A percentile compares a stretch with the other conserved stretches of the same genome.
Conservation (phyloP, 768 basidiomycete genomes). For the Leccinum variicolor region DNA sequence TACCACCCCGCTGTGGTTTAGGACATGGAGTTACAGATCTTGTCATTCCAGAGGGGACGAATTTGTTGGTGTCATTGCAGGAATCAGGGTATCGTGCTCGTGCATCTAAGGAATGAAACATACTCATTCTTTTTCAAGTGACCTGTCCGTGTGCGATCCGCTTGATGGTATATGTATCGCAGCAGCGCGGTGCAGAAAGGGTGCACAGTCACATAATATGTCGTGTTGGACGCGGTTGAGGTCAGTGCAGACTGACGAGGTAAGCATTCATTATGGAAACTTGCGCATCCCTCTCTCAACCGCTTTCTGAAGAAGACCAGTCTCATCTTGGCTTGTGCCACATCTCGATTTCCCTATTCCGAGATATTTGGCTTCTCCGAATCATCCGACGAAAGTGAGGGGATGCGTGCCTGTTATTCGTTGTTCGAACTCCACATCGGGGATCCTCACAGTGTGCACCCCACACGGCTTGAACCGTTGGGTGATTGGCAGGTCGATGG, state of each 20-base stretch:
- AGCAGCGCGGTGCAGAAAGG: constrained; percentile 11
- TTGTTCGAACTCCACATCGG: constrained; percentile 27
- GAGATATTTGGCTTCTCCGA: constrained; percentile 22
- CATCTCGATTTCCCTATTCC: constrained; percentile 21
- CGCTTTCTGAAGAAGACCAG: constrained; percentile 9
- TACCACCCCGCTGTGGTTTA: constrained; percentile 44
- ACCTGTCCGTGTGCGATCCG: constrained; percentile 50
- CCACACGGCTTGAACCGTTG: constrained; percentile 39
- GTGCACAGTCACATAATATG: constrained; percentile 1
- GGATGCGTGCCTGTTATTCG: constrained; percentile 13
- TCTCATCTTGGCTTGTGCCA: constrained; percentile 47
- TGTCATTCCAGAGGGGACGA: constrained; percentile 39
- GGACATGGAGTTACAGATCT: constrained; percentile 46
- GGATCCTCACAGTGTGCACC: constrained; percentile 14
- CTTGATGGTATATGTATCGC: constrained; percentile 47
- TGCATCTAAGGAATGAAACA: not conserved
- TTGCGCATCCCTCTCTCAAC: not conserved
- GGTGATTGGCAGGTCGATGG: constrained; percentile 57
- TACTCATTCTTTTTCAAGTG: constrained; percentile 33
- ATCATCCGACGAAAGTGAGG: constrained; percentile 4
- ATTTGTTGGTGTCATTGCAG: constrained; percentile 52
- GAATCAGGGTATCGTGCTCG: constrained; percentile 54
- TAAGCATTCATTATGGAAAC: not conserved
- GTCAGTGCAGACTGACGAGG: constrained; percentile 21
- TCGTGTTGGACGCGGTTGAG: constrained; percentile 23